Base-by-base conservation (phyloP, 805 yeast genomes). In the Yamadazyma takamatsuzukensis region DNA sequence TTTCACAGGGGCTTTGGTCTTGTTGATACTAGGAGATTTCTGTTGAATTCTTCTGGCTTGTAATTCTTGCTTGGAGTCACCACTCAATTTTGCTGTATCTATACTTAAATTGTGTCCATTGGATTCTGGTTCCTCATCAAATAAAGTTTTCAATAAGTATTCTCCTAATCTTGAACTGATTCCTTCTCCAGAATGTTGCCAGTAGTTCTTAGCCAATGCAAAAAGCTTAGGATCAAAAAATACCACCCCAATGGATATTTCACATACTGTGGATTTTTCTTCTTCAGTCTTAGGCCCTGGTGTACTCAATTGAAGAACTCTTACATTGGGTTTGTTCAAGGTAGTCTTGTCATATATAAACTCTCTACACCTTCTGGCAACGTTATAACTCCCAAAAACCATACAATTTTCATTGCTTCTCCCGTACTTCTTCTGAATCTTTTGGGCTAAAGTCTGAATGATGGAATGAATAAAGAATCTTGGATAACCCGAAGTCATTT, bases 141-240 rank as follows among this genome's bases (percentile, higher is more conserved):
- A 71, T 51, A 83, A 59, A 51, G 78, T 85, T 39, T 76, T 77
- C 38, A 83, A 58, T 29, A 84, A 78, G 49, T 86, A 93, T 56
- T 89, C 96, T 1, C 88, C 97, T 53, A 80, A 63, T 48, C 97
- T 69, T 21, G 96, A 85, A 11, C 96, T 85, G 17, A 93, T 75
- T n/a, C 96, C 96, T 57, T 90, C 97, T 17, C 99, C 99, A 0
- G 95, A 68, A 51, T 89, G 96, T 56, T 90, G 97, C 98, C 98
- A 93, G 61, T 86, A 93, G 47, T 78, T 78, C 53, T 86, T 88
- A 24, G 93, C 89, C 4, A 83, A 55, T 1, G 75, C 56, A 41
- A 68, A 78, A 37, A 71, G 78, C 3, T 67, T 63, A 2, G 65
- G 56, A 2, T 85, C 85, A 49, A 83, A 84, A 40, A 93, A 80